Percentiles rank a stretch among this genome's conserved stretches.
These are phyloP conservation scores for Petunia hybrid DNA, from an alignment of 305 asterid species.

Conservation along the genomic window DNA sequence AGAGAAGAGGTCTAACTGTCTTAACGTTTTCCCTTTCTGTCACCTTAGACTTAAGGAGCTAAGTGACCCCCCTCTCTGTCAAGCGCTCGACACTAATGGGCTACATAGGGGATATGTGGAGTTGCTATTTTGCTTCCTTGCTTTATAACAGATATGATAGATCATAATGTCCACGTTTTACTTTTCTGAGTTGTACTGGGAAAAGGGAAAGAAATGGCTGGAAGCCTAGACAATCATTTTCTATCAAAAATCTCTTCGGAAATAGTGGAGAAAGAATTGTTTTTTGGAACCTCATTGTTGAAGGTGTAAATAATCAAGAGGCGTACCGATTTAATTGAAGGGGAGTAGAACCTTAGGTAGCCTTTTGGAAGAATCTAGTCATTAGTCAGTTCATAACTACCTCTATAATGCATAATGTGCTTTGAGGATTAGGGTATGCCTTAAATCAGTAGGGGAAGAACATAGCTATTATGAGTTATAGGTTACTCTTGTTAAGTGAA, in stretches of 20 bases:
- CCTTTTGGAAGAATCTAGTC: neutral
- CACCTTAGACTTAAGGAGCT: neutral
- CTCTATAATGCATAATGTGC: neutral
- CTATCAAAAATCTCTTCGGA: neutral
- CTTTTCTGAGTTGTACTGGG: neutral
- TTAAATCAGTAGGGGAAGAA: neutral
- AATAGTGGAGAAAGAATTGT: neutral
- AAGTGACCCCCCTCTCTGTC: neutral
- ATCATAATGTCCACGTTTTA: neutral
- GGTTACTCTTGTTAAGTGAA: neutral
- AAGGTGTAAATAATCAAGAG: slow-evolving; percentile 1
- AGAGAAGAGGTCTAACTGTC: neutral
- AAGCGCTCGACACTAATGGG: neutral
- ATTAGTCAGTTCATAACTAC: neutral
- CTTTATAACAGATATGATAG: neutral
- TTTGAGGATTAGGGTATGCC: neutral
- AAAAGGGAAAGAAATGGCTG: neutral
- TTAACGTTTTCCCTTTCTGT: neutral
- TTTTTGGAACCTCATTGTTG: slow-evolving; percentile 4
- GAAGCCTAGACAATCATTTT: slow-evolving; percentile 22
- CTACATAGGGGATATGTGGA: neutral
- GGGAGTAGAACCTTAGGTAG: slow-evolving; percentile 3
- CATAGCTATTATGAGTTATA: neutral
- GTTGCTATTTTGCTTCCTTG: neutral
- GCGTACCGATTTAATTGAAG: neutral